Evolutionary conservation across 2,329 filamentous ascomycete species (phyloP).

Genomic region (Aureobasidium zeae): DNA sequence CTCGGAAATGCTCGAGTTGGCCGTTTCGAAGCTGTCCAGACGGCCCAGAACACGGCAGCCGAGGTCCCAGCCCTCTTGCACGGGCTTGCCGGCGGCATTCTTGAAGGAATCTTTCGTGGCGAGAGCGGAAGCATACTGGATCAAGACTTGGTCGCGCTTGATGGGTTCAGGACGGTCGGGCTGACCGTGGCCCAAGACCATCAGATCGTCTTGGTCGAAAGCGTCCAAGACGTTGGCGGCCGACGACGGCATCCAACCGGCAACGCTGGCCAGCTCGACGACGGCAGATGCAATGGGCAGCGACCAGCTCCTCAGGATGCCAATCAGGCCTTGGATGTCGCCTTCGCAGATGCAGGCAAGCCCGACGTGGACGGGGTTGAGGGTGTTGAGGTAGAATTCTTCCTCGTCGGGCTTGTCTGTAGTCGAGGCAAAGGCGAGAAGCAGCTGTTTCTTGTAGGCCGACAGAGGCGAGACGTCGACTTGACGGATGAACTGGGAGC

Average conservation of each 20-base stretch:
- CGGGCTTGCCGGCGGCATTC: slow-evolving; percentile 25
- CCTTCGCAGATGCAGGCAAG: slow-evolving; percentile 76
- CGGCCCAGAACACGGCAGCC: slow-evolving; percentile 74
- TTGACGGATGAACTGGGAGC: slow-evolving; percentile 34
- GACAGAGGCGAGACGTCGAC: slow-evolving; percentile 49
- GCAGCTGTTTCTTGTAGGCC: slow-evolving; percentile 65
- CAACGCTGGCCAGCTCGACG: slow-evolving; percentile 74
- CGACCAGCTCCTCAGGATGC: slow-evolving; percentile 70
- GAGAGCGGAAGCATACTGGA: slow-evolving; percentile 64
- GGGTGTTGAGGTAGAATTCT: slow-evolving; percentile 63
- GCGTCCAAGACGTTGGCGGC: slow-evolving; percentile 50
- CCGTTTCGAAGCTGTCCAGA: slow-evolving; percentile 62
- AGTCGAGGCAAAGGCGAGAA: slow-evolving; percentile 56
- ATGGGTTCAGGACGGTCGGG: slow-evolving; percentile 51
- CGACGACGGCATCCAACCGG: slow-evolving; percentile 65
- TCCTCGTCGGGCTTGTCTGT: slow-evolving; percentile 56
- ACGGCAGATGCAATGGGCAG: slow-evolving; percentile 67
- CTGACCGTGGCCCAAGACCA: slow-evolving; percentile 64
- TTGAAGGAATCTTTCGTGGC: slow-evolving; percentile 36
- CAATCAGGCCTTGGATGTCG: slow-evolving; percentile 66
- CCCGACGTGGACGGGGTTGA: slow-evolving; percentile 68
- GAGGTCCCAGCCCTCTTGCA: slow-evolving; percentile 70
- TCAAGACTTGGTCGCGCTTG: slow-evolving; percentile 68
- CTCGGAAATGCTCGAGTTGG: slow-evolving; percentile 63
- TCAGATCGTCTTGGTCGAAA: slow-evolving; percentile 74